Base-by-base conservation (phyloP, 1,284 basidiomycete genomes). In the Malassezia obtusa region DNA sequence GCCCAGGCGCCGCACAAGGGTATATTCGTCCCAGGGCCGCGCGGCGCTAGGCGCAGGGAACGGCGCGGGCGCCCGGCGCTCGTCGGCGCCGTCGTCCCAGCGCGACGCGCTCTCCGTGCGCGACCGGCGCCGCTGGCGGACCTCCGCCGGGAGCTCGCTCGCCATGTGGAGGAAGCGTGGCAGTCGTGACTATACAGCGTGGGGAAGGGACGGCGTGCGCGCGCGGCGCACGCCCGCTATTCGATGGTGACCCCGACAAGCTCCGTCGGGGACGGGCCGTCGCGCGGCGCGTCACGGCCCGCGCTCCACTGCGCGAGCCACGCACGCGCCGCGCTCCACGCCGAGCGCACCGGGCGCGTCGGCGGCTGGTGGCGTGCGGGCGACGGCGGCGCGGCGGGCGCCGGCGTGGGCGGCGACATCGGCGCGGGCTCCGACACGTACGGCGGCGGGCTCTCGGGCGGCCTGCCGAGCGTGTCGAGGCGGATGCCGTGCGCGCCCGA, bases 1-100 rank as follows among this genome's bases (percentile, higher is more conserved):
- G 10, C 92, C 92, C 25, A 98, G 81, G 76, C 92, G 94, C 77
- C 96, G 89, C 54, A 92, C 80, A 19, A 98, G 78, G 37, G 87
- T 87, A 74, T 96, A 96, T 68, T 92, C 65, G 39, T 70, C 64
- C 11, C 65, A 63, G 5, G 53, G 53, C 5, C 25, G 32, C 11
- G 9, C 5, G 7, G 36, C 19, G 11, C 38, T 31, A 37, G 5
- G 31, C 28, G 25, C 21, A 4, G 57, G 52, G 28, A 49, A 48
- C 5, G 49, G 45, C 22, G 21, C 6, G 8, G 28, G 25, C 38
- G 43, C 30, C 24, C 17, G 37, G 6, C 17, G 6, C 30, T 6
- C 8, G 33, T 24, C 26, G 22, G 1, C 45, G 22, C 5, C 17
- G 10, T 25, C 28, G 22, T 52, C 39, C 41, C 47, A 36, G 17